Evolutionary conservation across 2,329 filamentous ascomycete genomes (phyloP), one percentile per base, ranked within the genome.

Genomic region (Emmonsia crescens): DNA sequence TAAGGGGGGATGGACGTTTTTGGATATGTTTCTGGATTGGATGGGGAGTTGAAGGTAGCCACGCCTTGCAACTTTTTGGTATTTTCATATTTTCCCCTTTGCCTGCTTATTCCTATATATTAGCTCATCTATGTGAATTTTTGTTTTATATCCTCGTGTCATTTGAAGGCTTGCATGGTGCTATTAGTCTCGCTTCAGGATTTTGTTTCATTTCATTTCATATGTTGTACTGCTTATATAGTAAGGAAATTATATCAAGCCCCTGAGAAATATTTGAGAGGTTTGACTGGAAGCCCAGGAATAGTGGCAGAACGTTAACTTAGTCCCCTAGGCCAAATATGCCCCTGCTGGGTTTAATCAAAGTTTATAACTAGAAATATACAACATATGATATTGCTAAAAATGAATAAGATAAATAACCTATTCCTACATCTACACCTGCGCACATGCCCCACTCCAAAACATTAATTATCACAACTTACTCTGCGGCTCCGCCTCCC

Each of bases 381-480:
- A 44, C 19, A n/a, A n/a, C 1, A 27, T 14, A 24, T 27, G 2
- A 14, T 27, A 48, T 48, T 48, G 12, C 12, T 24, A 14, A 48
- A 48, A 27, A 24, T 27, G 44, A 21, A 48, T 3, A 24, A 48
- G 1, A 52, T 31, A 19, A 33, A 9, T 1, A 5, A 14, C 42
- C 1, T 33, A 8, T 9, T 33, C 29, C 27, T 33, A 52, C 49
- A 21, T 52, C 4, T 27, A 49, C 12, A 27, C 24, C 2, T 52
- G 21, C 27, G 5, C n/a, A 27, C n/a, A 4, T 2, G 12, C n/a
- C 10, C 10, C 54, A 3, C 33, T 8, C 29, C 27, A 31, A 29
- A 44, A 33, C 36, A 38, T 9, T 27, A 55, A 14, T 10, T 14
- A 19, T 75, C 73, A 83, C 60, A 84, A 72, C 68, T 82, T 84